These are phyloP conservation scores for Citrus mangshanensis DNA, from an alignment of 345 rosid species.

Conservation along the genomic window DNA sequence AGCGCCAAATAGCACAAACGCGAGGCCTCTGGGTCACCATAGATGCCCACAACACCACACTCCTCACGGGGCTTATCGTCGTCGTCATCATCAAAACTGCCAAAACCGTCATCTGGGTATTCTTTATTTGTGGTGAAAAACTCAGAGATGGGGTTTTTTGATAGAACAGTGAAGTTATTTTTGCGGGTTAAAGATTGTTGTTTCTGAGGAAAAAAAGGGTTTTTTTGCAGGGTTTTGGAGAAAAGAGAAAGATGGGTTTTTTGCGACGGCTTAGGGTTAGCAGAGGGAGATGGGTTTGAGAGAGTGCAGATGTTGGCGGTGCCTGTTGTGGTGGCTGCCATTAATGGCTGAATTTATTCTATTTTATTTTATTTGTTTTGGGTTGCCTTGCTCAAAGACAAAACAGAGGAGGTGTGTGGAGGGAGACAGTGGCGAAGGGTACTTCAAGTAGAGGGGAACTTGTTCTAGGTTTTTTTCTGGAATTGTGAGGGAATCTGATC, in stretches of 20 bases:
- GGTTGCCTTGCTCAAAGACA: too few species aligned
- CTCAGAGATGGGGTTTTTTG: slow-evolving; percentile 41
- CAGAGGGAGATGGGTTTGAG: slow-evolving; percentile 16
- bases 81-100: slow-evolving; percentile 25
- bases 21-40: slow-evolving; percentile 88
- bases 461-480: slow-evolving; percentile 19
- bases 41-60: slow-evolving; percentile 97
- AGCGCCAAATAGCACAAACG: slow-evolving; percentile 91
- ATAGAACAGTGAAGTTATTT: slow-evolving; percentile 21
- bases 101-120: slow-evolving; percentile 14
- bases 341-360: not conserved
- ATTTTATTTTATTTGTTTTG: not conserved
- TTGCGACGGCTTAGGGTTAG: slow-evolving; percentile 23
- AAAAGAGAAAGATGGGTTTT: slow-evolving; percentile 13
- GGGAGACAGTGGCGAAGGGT: not conserved
- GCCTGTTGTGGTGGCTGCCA: slow-evolving; percentile 33
- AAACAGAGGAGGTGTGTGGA: not conserved
- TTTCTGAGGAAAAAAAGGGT: slow-evolving; percentile 24
- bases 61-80: slow-evolving; percentile 92
- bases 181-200: slow-evolving; percentile 15
- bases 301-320: slow-evolving; percentile 11
- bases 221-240: slow-evolving; percentile 44
- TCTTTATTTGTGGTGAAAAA: slow-evolving; percentile 15
- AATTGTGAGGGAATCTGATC: not conserved
- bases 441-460: not conserved